phyloP scores from a whole-genome alignment of 179 eudicot genomes.

The Corrigiola litoralis region DNA sequence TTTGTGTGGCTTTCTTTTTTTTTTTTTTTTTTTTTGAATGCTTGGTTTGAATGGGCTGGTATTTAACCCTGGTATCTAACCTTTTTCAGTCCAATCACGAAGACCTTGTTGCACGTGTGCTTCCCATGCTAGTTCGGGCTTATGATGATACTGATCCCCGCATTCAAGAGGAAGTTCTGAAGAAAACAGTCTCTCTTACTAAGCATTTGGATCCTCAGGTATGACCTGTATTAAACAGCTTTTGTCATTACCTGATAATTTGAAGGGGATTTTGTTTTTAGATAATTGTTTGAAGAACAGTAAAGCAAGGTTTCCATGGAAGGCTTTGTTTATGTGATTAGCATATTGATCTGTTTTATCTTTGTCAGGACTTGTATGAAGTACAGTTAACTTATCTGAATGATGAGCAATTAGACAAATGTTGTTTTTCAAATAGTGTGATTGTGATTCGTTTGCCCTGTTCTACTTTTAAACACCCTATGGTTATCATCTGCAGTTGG shows the following conservation, averaged over 20 bases:
- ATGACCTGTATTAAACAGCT: conserved; percentile 1
- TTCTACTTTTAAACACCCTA: background rate
- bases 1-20: background rate
- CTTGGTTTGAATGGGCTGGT: background rate
- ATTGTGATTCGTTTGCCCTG: background rate
- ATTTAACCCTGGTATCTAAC: background rate
- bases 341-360: background rate
- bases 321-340: background rate
- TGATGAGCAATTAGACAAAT: background rate
- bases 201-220: conserved; percentile 92
- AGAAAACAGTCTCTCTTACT: conserved; percentile 68
- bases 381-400: background rate
- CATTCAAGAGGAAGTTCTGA: conserved; percentile 93
- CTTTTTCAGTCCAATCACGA: conserved; percentile 63
- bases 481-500: conserved; percentile 47
- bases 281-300: background rate
- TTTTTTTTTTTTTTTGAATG: background rate
- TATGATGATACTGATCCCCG: conserved; percentile 97
- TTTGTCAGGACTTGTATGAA: background rate
- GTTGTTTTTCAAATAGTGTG: background rate
- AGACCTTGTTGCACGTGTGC: conserved; percentile 71
- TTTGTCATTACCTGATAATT: background rate
- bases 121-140: conserved; percentile 92
- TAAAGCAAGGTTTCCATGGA: too few relatives aligned
- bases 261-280: background rate